Base-by-base conservation (phyloP, 2,329 filamentous ascomycete species). In the Diaporthe ampelina region DNA sequence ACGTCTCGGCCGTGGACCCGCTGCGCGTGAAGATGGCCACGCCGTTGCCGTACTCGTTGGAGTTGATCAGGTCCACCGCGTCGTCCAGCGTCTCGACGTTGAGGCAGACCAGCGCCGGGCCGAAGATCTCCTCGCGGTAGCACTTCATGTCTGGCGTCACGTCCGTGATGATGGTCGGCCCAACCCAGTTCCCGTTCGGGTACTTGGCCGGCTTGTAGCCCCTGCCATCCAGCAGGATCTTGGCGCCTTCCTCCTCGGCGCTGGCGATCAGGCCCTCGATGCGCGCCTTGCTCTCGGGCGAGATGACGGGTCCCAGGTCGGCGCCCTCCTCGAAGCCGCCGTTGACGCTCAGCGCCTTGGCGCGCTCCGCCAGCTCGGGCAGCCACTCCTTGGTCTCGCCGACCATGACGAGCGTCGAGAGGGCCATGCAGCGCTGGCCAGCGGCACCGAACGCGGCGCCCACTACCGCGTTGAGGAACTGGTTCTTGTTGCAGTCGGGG, bases 401-500 rank as follows among this genome's bases (percentile, higher is more conserved):
- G 45, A 97, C 92, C 86, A 95, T 92, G 79, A 97, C 94, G 24
- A 95, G 87, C 1, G 94, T 95, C 81, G 93, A 95, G 74, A 97
- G 87, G 50, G 94, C 94, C 94, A 97, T 97, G 85, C 94, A 97
- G 76, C 94, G 89, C 87, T 97, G 94, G 50, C 94, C 94, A 32
- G 94, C 94, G 77, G 94, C 94, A 77, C 94, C 94, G 78, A 97
- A 97, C 29, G 94, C 94, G 45, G 94, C 94, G 77, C 94, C 94
- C 6, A 94, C 90, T 77, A 97, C 94, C 57, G 93, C 93, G 85
- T 96, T 97, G 80, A 97, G 86, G 78, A 95, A 94, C 80, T 95
- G 93, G 87, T 97, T 95, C 90, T 95, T 96, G 88, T 97, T 95
- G 87, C 92, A 94, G 86, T 97, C 94, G 24, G 94, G 94, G 76